Conservation (phyloP, 352 stramenopile genomes). For the Elongisporangium prolatum region DNA sequence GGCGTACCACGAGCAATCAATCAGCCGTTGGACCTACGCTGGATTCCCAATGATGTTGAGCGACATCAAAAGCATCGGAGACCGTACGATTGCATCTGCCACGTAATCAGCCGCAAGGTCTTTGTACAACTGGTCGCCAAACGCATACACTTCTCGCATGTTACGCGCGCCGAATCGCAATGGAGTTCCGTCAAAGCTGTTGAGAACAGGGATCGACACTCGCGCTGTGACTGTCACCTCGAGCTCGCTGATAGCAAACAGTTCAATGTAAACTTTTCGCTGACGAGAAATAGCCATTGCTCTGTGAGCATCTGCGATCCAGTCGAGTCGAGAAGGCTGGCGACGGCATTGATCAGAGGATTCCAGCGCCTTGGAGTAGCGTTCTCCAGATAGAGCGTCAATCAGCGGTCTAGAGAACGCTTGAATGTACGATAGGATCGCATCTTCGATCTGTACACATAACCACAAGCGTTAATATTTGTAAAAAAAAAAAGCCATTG, state of each 20-base stretch:
- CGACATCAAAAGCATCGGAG: slow-evolving; percentile 76
- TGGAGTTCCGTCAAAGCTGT: slow-evolving; percentile 77
- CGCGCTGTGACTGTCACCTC: slow-evolving; percentile 70
- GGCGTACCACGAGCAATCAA: background rate
- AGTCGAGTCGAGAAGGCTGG: no score
- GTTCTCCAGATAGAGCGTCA: slow-evolving; percentile 19
- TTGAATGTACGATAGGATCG: slow-evolving; percentile 40
- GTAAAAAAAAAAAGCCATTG: background rate
- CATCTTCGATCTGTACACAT: slow-evolving; percentile 43
- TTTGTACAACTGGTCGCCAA: slow-evolving; percentile 73
- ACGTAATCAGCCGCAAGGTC: slow-evolving; percentile 82
- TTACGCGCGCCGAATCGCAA: slow-evolving; percentile 47
- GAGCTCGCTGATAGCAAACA: slow-evolving; percentile 47
- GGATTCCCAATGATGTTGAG: slow-evolving; percentile 84
- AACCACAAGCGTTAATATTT: background rate
- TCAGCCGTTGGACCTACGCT: slow-evolving; percentile 41
- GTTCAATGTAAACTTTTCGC: slow-evolving; percentile 57
- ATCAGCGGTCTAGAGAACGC: slow-evolving; percentile 38
- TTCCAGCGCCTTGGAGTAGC: background rate
- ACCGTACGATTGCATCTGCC: slow-evolving; percentile 72
- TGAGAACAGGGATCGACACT: slow-evolving; percentile 71
- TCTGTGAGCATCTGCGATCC: background rate
- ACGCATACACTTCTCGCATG: slow-evolving; percentile 71
- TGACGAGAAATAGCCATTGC: slow-evolving; percentile 10
- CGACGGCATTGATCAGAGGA: background rate